Evolutionary conservation across 805 yeast genomes (phyloP), one percentile per base, ranked within the genome.

Genomic region (Candida stauntonica): DNA sequence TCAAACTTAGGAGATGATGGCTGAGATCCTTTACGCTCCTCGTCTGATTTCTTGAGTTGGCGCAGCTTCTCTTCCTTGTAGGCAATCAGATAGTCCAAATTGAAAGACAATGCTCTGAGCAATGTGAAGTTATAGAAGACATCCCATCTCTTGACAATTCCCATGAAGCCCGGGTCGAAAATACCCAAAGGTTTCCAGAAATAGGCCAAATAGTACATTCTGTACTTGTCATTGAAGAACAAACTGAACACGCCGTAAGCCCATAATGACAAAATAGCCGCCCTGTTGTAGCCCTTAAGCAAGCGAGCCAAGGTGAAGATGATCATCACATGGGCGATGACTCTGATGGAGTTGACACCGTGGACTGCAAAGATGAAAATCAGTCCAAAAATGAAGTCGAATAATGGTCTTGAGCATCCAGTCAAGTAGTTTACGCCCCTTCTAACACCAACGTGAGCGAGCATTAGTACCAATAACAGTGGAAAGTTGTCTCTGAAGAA

Each of bases 61-160:
- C 50, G 50, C 3, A 36, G 36, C 28, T 50, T 43, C 13, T 54
- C 15, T 15, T 47, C 50, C 17, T 42, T 31, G 50, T 48, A 58
- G 36, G 66, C 67, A 50, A 72, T 75, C 21, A 81, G 51, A 52
- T 73, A 87, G 62, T 93, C 99, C 45, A 86, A 57, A 47, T 86
- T 84, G 60, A 72, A 93, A 42, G 96, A 86, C 32, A 93, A 63
- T 72, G 88, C 77, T 53, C 97, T 73, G 38, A 93, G 69, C 43
- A 91, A 64, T 1, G 95, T 82, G 62, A 94, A 88, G 62, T 93
- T 93, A 70, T 79, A 93, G 51, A 85, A 86, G 4, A 93, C 97
- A 57, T 93, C 97, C 99, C 99, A 93, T 51, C 98, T 72, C 14
- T 78, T 70, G 44, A 93, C 80, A 12, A 89, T 72, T 1, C 98